phyloP scores from a whole-genome alignment of 2,329 filamentous ascomycete genomes.

The Salinomyces thailandicus region DNA sequence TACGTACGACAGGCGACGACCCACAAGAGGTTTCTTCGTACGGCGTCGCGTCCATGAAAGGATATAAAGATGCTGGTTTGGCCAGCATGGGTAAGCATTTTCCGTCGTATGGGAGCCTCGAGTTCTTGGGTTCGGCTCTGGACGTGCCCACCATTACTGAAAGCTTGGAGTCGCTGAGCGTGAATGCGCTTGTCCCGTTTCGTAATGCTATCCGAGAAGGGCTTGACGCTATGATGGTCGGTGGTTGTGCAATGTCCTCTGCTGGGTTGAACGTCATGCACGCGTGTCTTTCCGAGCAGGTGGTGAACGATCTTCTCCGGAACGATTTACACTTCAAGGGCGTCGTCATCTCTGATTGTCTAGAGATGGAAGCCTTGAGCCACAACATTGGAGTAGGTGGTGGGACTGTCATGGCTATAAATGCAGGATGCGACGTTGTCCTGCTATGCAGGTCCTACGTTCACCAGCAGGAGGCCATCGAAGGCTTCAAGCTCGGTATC shows the following conservation, averaged over 20 bases:
- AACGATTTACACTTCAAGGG: constrained; percentile 82
- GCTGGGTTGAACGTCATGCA: constrained; percentile 91
- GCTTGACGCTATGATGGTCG: constrained; percentile 90
- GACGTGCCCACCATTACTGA: constrained; percentile 95
- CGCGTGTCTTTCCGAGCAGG: constrained; percentile 83
- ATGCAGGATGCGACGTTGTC: constrained; percentile 87
- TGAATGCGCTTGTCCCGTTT: constrained; percentile 87
- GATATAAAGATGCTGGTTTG: constrained; percentile 82
- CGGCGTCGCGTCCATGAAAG: constrained; percentile 80
- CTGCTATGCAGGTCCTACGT: constrained; percentile 80
- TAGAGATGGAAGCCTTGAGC: constrained; percentile 93
- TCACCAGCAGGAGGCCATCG: constrained; percentile 83
- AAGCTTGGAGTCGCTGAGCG: constrained; percentile 78
- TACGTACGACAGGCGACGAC: constrained; percentile 82
- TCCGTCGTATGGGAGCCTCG: constrained; percentile 87
- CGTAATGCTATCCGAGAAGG: constrained; percentile 79
- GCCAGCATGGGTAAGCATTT: constrained; percentile 93
- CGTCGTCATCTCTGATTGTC: constrained; percentile 86
- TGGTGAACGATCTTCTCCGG: constrained; percentile 81
- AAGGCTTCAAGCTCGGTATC: constrained; percentile 75
- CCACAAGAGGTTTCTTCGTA: constrained; percentile 91
- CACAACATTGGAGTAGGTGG: constrained; percentile 96
- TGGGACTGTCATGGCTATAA: constrained; percentile 93
- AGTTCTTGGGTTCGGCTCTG: constrained; percentile 80
- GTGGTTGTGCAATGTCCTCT: constrained; percentile 85